These are phyloP conservation scores for Coemansia furcata DNA, from an alignment of 192 early-diverging fungal genomes.

Conservation along the genomic window DNA sequence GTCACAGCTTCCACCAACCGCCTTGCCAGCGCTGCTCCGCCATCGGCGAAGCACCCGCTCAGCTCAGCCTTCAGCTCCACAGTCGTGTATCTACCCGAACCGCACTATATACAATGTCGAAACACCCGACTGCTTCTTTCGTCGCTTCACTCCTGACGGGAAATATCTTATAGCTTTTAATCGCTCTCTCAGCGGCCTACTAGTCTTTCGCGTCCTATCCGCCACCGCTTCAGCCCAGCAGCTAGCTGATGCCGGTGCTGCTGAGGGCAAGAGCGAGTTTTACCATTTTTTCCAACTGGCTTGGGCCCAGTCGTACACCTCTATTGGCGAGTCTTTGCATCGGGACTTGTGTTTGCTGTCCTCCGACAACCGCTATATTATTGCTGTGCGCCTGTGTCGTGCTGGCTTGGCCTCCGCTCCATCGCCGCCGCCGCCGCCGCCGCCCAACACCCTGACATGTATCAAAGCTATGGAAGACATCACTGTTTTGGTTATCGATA, in stretches of 20 bases:
- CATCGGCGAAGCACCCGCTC: conserved; percentile 7
- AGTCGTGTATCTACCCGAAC: conserved; percentile 45
- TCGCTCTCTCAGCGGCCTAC: conserved; percentile 38
- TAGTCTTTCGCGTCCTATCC: conserved; percentile 26
- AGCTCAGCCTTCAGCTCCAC: neutral
- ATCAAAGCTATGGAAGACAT: conserved; percentile 44
- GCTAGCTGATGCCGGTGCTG: conserved; percentile 15
- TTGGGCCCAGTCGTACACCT: conserved; percentile 35
- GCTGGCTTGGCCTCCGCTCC: neutral
- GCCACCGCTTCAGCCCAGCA: conserved; percentile 29
- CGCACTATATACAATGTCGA: conserved; percentile 48
- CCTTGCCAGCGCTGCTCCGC: conserved; percentile 27
- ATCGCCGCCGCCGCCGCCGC: conserved; percentile 8
- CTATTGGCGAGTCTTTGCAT: conserved; percentile 41
- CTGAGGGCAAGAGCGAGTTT: conserved; percentile 37
- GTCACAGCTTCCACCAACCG: neutral
- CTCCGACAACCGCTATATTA: conserved; percentile 25
- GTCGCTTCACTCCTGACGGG: conserved; percentile 50
- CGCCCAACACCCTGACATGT: conserved; percentile 30
- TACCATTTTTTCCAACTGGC: conserved; percentile 39
- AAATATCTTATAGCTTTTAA: conserved; percentile 45
- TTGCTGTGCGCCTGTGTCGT: conserved; percentile 30
- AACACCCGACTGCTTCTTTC: conserved; percentile 47
- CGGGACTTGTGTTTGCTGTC: conserved; percentile 48
- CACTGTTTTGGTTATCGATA: conserved; percentile 33